Conservation (phyloP, 2,329 filamentous ascomycete species). For the Triangularia verruculosa region DNA sequence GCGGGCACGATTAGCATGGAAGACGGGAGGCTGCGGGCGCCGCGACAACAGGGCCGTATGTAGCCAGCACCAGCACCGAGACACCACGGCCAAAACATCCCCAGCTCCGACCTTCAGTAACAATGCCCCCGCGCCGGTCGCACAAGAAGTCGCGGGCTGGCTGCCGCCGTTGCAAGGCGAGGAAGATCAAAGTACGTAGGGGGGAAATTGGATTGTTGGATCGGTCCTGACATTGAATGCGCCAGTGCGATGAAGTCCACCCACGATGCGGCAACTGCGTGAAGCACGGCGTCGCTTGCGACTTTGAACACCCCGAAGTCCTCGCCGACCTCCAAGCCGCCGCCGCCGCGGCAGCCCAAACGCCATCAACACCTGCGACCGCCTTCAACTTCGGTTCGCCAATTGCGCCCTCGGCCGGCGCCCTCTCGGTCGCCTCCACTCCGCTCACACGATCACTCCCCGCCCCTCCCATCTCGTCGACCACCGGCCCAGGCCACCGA, state of each 20-base stretch:
- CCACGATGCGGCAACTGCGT: constrained; percentile 64
- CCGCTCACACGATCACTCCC: constrained; percentile 38
- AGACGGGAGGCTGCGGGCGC: constrained; percentile 11
- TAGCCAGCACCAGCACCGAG: not conserved
- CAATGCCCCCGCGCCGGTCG: constrained; percentile 64
- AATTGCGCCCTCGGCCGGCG: constrained; percentile 19
- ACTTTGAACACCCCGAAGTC: constrained; percentile 56
- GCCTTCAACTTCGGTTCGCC: constrained; percentile 29
- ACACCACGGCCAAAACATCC: not conserved
- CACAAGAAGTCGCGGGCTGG: constrained; percentile 68
- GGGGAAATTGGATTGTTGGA: not conserved
- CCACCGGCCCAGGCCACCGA: constrained; percentile 40
- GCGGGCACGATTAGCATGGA: constrained; percentile 17
- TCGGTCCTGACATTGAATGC: not conserved
- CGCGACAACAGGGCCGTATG: constrained; percentile 7
- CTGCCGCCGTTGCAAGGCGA: constrained; percentile 62
- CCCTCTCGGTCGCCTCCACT: constrained; percentile 27
- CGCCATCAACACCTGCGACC: constrained; percentile 25
- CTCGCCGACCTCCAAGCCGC: constrained; percentile 43
- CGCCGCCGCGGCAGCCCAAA: constrained; percentile 32
- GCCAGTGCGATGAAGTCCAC: constrained; percentile 63
- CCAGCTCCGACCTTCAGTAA: not conserved
- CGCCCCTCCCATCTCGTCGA: constrained; percentile 35
- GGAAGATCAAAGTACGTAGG: constrained; percentile 63
- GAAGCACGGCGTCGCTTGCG: constrained; percentile 64